Base-by-base conservation (phyloP, 1,284 basidiomycete genomes). In the Ustanciosporium gigantosporum region DNA sequence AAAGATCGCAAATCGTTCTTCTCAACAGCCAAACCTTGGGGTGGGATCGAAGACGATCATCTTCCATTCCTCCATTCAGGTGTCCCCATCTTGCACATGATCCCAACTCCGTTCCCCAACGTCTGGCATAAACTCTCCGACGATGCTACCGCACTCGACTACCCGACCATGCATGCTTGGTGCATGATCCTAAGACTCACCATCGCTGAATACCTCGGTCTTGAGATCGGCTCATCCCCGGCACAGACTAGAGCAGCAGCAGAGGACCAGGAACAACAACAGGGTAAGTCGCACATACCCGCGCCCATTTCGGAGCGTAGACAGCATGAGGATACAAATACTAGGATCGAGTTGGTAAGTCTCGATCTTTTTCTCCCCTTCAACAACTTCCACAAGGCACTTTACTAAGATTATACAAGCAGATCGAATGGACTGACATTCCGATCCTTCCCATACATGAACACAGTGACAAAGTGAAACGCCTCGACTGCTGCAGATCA, bases 41-140 rank as follows among this genome's bases (percentile, higher is more conserved):
- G 84, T 1, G 87, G 86, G 36, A 88, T 97, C 50, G 90, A 86
- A 32, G 95, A 99, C 78, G 95, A 99, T 79, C 95, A 99, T 78
- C 78, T 91, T 21, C 95, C 95, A 14, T 98, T 99, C 80, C 73
- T 95, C 35, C 79, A 82, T 27, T 80, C 82, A 42, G 95, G 94
- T 5, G 92, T 99, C 16, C 90, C 86, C 47, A 81, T 97, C 38
- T 79, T 98, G 58, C 95, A 99, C 77, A 75, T 98, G 40, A 98
- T 98, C 52, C 81, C 93, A 0, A 84, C 84, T 32, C 92, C 90
- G 0, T 98, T 98, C 77, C 95, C 95, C 0, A 56, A 41, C 2
- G 92, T 95, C 5, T 97, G 94, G 95, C 95, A 97, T 79, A 88
- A 83, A 14, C 75, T 91, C 5, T 68, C 92, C 89, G 95, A 99